phyloP scores from a whole-genome alignment of 2,329 filamentous ascomycete species.

The Claviceps arundinis region DNA sequence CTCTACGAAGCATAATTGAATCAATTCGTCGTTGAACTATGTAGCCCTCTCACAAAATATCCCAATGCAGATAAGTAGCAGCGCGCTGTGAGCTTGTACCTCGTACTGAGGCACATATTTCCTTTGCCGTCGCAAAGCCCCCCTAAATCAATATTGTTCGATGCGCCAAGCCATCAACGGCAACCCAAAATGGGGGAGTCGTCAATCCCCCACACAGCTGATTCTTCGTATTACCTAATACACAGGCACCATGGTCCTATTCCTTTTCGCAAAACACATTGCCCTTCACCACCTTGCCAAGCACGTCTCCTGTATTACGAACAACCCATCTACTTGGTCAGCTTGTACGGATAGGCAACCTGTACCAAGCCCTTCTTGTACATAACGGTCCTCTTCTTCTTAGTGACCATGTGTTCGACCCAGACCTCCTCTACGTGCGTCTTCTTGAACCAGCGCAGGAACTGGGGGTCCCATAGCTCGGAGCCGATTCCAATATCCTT shows the following conservation, averaged over 20 bases:
- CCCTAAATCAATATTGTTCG: background rate
- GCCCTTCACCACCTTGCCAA: no score
- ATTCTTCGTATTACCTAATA: no score
- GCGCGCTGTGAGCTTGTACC: no score
- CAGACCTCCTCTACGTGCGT: slow-evolving; percentile 65
- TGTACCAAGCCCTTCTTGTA: slow-evolving; percentile 66
- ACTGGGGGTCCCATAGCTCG: slow-evolving; percentile 92
- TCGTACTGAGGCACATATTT: no score
- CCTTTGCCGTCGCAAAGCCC: background rate
- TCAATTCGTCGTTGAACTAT: no score
- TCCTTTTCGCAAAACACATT: background rate
- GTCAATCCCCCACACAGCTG: no score
- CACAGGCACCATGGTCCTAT: background rate
- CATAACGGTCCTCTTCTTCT: slow-evolving; percentile 84
- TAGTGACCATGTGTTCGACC: slow-evolving; percentile 76
- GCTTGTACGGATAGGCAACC: slow-evolving; percentile 48
- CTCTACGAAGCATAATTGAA: no score
- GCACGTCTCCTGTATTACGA: no score
- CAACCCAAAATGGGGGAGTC: background rate
- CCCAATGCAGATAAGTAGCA: no score
- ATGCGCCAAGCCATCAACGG: no score
- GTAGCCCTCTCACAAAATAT: no score
- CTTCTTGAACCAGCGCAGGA: slow-evolving; percentile 70
- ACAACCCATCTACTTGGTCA: slow-evolving; percentile 7
- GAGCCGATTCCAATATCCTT: slow-evolving; percentile 92